Evolutionary conservation across 345 rosid genomes (phyloP).

Genomic region (Garcia nutans): DNA sequence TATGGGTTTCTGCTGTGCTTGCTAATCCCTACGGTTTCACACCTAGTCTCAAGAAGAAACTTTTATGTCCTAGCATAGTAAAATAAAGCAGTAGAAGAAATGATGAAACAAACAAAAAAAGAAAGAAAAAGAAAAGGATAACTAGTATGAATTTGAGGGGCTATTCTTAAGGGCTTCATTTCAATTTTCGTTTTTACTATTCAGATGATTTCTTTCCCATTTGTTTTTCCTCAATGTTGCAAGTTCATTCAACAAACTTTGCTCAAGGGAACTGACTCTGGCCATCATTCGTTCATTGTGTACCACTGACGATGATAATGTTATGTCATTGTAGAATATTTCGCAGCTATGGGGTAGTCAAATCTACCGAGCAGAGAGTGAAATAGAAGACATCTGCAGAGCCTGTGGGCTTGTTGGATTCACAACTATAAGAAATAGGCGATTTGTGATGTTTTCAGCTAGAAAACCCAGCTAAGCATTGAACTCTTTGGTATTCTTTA

Average conservation of each 20-base stretch:
- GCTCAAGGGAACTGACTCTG: not conserved
- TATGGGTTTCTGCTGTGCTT: not conserved
- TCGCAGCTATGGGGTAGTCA: constrained; percentile 52
- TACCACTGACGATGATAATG: not conserved
- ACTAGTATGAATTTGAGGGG: constrained; percentile 10
- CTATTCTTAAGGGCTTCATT: not conserved
- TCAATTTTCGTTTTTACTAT: not conserved
- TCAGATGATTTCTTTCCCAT: not conserved
- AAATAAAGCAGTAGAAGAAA: not conserved
- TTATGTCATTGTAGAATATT: constrained; percentile 37
- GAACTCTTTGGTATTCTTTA: not conserved
- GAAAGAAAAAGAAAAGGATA: not conserved
- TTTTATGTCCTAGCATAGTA: not conserved
- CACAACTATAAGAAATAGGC: constrained; percentile 50
- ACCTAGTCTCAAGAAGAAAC: not conserved
- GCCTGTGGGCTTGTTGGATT: constrained; percentile 72
- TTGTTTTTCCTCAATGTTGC: not conserved
- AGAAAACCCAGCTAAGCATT: constrained; percentile 53
- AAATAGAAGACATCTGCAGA: constrained; percentile 76
- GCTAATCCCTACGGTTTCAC: not conserved
- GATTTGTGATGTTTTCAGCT: constrained; percentile 74
- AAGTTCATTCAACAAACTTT: not conserved
- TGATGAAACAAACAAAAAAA: not conserved
- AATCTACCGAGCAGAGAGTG: constrained; percentile 55
- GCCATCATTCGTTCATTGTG: not conserved